Conservation (phyloP, 441 rosid species). For the Gossypium gossypioides region DNA sequence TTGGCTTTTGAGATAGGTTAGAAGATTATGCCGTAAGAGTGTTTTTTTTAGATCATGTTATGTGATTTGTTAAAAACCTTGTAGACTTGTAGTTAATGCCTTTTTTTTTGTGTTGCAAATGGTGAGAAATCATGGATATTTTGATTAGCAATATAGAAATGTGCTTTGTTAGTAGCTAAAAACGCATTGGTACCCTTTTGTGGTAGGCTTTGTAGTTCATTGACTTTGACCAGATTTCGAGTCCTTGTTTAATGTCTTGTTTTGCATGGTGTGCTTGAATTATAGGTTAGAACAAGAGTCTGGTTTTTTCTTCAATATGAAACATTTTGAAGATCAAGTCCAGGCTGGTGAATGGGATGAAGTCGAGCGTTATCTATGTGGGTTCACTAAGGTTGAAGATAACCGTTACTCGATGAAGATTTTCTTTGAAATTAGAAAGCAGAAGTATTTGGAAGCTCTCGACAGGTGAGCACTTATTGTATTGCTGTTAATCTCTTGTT, state of each 20-base stretch:
- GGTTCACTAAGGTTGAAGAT: constrained; percentile 38
- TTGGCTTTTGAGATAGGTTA: neutral
- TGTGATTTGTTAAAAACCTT: neutral
- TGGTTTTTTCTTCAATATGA: constrained; percentile 37
- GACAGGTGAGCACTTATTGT: constrained; percentile 21
- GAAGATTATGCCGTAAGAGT: neutral
- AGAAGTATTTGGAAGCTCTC: constrained; percentile 37
- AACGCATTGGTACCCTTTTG: neutral
- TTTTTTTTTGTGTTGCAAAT: neutral
- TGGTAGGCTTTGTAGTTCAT: neutral
- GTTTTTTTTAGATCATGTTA: neutral
- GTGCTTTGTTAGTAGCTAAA: neutral
- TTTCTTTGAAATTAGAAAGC: constrained; percentile 40
- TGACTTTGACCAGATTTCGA: neutral
- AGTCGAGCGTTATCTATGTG: constrained; percentile 33
- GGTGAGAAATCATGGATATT: neutral
- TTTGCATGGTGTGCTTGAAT: neutral
- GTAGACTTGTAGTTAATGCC: neutral
- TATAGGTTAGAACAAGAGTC: constrained; percentile 39
- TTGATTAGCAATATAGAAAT: neutral
- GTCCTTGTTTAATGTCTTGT: neutral
- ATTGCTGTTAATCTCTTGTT: neutral
- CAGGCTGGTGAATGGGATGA: constrained; percentile 39
- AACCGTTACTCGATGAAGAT: constrained; percentile 38
- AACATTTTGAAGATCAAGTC: constrained; percentile 35